Conservation (phyloP, 441 rosid genomes). For the Adansonia madagascariensis region DNA sequence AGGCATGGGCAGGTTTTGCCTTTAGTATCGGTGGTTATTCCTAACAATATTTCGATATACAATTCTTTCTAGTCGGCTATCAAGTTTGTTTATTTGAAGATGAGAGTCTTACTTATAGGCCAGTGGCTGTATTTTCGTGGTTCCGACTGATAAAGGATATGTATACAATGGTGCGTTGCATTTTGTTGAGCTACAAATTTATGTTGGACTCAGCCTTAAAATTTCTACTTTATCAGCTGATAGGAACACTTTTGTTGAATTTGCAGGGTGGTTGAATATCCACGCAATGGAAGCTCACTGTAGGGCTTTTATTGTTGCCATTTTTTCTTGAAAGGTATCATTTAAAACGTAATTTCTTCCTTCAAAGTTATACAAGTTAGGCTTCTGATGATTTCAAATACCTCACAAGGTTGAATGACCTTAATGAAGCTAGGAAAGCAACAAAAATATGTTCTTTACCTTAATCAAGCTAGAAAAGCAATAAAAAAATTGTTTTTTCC, state of each 20-base stretch:
- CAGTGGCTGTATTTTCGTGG: neutral
- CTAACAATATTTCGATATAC: neutral
- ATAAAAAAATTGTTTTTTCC: too few relatives aligned
- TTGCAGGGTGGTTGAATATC: neutral
- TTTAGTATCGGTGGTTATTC: neutral
- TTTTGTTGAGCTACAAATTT: neutral
- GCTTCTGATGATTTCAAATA: conserved; percentile 14
- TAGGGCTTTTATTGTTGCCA: neutral
- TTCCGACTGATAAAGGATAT: conserved; percentile 4
- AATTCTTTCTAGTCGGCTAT: neutral
- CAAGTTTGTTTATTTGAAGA: conserved; percentile 14
- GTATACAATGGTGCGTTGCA: neutral
- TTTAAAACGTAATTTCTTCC: neutral
- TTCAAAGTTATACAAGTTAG: neutral
- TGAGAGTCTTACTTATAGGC: neutral
- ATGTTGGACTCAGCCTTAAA: neutral
- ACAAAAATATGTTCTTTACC: too few relatives aligned
- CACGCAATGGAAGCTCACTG: neutral
- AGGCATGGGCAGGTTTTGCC: neutral
- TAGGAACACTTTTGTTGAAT: neutral
- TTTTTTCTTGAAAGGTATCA: neutral
- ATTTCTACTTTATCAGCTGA: neutral
- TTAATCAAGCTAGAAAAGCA: neutral
- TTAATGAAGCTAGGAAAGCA: neutral
- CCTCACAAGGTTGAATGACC: neutral